These are phyloP conservation scores for Phaeosphaeria sp. DNA, from an alignment of 2,329 filamentous ascomycete genomes.

Conservation along the genomic window DNA sequence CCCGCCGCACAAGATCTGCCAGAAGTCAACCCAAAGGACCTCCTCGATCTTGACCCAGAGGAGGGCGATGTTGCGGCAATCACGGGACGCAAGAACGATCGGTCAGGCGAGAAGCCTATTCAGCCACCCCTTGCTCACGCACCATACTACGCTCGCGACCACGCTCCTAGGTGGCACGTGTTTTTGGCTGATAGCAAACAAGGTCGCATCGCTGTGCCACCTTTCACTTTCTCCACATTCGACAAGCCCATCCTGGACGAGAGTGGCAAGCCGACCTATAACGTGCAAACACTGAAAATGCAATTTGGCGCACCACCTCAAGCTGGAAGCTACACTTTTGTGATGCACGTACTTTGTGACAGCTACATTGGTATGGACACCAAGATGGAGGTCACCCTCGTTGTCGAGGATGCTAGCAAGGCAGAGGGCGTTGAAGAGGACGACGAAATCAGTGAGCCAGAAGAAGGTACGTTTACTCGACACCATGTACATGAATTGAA, in stretches of 20 bases:
- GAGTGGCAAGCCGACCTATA: constrained; percentile 85
- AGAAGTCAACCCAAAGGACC: constrained; percentile 74
- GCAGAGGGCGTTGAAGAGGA: constrained; percentile 80
- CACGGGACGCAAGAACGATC: constrained; percentile 73
- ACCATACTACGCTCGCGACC: constrained; percentile 87
- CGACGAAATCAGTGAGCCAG: constrained; percentile 96
- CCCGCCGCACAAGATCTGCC: constrained; percentile 81
- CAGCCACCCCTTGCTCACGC: constrained; percentile 87
- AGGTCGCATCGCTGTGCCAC: constrained; percentile 94
- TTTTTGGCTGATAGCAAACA: constrained; percentile 95
- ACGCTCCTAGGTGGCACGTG: constrained; percentile 89
- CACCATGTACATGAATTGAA: constrained; percentile 3
- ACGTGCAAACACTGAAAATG: constrained; percentile 95
- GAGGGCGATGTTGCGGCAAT: constrained; percentile 91
- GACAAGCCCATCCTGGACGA: constrained; percentile 85
- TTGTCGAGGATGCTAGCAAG: constrained; percentile 88
- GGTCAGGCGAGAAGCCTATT: constrained; percentile 68
- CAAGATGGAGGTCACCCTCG: constrained; percentile 86
- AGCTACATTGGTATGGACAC: constrained; percentile 94
- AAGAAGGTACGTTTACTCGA: constrained; percentile 76
- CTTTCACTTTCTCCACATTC: constrained; percentile 93
- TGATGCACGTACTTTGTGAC: constrained; percentile 92
- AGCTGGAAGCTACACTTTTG: constrained; percentile 90
- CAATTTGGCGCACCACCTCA: constrained; percentile 95
- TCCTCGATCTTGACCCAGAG: constrained; percentile 89